Percentiles rank a stretch among this genome's conserved stretches.
Evolutionary conservation across 2,329 filamentous ascomycete species (phyloP).

Genomic region (Microcyclosporella mali): DNA sequence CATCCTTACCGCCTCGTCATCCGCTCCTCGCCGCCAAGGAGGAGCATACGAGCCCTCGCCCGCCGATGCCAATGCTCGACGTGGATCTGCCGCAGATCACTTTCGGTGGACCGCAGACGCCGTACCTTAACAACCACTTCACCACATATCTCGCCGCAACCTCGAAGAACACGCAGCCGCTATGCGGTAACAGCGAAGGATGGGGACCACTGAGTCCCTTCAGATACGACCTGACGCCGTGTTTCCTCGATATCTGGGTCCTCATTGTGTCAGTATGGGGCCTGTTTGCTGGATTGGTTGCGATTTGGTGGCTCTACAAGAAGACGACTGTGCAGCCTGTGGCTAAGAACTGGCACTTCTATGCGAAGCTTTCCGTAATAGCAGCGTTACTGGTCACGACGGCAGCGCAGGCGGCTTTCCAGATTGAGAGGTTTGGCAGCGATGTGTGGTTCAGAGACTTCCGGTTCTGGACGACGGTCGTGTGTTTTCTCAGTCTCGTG

Average conservation of each 20-base stretch:
- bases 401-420: slow-evolving; percentile 65
- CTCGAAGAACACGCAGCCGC: slow-evolving; percentile 48
- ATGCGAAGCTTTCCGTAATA: slow-evolving; percentile 73
- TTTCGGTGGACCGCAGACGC: slow-evolving; percentile 4
- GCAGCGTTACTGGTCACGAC: slow-evolving; percentile 62
- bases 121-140: slow-evolving; percentile 9
- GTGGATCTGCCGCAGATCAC: slow-evolving; percentile 13
- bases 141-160: slow-evolving; percentile 28
- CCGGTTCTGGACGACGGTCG: slow-evolving; percentile 72
- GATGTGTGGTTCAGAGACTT: slow-evolving; percentile 71
- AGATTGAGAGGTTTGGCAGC: slow-evolving; percentile 62
- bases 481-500: slow-evolving; percentile 64
- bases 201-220: slow-evolving; percentile 88
- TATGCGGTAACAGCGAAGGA: slow-evolving; percentile 85
- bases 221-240: slow-evolving; percentile 92
- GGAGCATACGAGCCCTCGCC: slow-evolving; percentile 5
- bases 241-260: slow-evolving; percentile 91
- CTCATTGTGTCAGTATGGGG: slow-evolving; percentile 70
- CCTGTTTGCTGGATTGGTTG: slow-evolving; percentile 66
- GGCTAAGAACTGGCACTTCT: slow-evolving; percentile 86
- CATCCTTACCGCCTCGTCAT: neutral
- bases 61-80: slow-evolving; percentile 19
- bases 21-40: slow-evolving; percentile 5
- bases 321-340: slow-evolving; percentile 62
- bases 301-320: slow-evolving; percentile 71